phyloP scores from a whole-genome alignment of 768 basidiomycete genomes.

The Boletus pseudo-olivaceus region DNA sequence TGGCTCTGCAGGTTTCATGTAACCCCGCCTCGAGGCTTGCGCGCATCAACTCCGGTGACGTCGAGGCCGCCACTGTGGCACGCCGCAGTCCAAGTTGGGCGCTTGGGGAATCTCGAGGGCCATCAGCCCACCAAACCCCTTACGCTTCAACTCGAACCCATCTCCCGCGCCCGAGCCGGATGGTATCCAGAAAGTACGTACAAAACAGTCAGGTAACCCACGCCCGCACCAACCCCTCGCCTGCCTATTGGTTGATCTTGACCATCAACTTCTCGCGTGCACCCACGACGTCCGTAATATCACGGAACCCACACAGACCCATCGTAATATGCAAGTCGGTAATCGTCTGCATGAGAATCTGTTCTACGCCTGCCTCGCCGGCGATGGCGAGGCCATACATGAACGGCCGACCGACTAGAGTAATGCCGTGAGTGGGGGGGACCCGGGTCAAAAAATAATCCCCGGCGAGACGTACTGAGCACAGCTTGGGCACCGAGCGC shows the following conservation, averaged over 20 bases:
- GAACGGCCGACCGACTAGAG: constrained; percentile 39
- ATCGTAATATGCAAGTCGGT: constrained; percentile 43
- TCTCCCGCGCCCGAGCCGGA: background rate
- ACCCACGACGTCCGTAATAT: constrained; percentile 36
- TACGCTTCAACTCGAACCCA: background rate
- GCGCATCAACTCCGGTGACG: background rate
- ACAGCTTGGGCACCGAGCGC: constrained; percentile 57
- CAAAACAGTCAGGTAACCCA: background rate
- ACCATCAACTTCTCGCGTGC: constrained; percentile 34
- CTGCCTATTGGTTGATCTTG: constrained; percentile 16
- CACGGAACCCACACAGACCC: constrained; percentile 40
- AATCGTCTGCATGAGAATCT: constrained; percentile 43
- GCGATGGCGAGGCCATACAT: constrained; percentile 48
- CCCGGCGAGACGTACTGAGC: constrained; percentile 30
- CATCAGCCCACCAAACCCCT: background rate
- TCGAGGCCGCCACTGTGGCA: too few species aligned
- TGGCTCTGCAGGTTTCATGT: background rate
- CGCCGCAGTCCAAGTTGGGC: background rate
- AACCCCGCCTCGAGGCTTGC: background rate
- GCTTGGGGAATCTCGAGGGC: too few species aligned
- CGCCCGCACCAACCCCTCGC: background rate
- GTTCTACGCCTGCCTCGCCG: constrained; percentile 47
- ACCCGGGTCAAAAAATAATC: background rate
- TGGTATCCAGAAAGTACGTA: background rate
- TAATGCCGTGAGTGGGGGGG: background rate